phyloP scores from a whole-genome alignment of 176 grass and related monocot species.

The Oryza meyeriana region DNA sequence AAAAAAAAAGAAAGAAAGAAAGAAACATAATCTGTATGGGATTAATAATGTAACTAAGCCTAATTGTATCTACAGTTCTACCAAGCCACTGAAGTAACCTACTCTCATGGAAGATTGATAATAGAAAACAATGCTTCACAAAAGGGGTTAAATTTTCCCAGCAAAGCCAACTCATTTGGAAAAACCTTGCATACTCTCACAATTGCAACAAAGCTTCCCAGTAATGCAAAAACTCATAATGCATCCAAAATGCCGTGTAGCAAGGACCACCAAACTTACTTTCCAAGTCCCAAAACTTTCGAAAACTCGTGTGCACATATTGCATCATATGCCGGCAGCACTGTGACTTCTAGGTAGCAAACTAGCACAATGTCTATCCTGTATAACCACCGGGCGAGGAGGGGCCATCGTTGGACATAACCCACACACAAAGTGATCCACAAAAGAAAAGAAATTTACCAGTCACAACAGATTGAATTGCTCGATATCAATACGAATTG shows the following conservation, averaged over 20 bases:
- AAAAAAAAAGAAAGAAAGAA: not conserved
- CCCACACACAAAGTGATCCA: not conserved
- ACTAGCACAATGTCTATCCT: slow-evolving; percentile 28
- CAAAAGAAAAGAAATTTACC: slow-evolving; percentile 9
- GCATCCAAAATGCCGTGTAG: slow-evolving; percentile 7
- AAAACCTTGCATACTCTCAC: not conserved
- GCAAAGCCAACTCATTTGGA: slow-evolving; percentile 17
- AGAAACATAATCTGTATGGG: not conserved
- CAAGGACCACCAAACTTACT: not conserved
- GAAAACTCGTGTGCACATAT: not conserved
- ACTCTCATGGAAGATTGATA: not conserved
- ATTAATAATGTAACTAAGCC: slow-evolving; percentile 2
- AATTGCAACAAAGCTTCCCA: not conserved
- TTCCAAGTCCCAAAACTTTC: not conserved
- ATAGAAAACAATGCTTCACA: not conserved
- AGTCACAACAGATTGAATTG: not conserved
- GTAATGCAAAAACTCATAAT: slow-evolving; percentile 26
- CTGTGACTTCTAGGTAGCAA: not conserved
- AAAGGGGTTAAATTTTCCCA: slow-evolving; percentile 5
- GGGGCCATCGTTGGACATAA: slow-evolving; percentile 3
- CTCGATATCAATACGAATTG: slow-evolving; percentile 8
- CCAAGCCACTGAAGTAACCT: not conserved
- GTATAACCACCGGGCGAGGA: not conserved
- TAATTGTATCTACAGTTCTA: not conserved
- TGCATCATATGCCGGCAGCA: not conserved